These are phyloP conservation scores for Pseudovirgaria hyperparasitica DNA, from an alignment of 2,329 filamentous ascomycete species.

Conservation along the genomic window DNA sequence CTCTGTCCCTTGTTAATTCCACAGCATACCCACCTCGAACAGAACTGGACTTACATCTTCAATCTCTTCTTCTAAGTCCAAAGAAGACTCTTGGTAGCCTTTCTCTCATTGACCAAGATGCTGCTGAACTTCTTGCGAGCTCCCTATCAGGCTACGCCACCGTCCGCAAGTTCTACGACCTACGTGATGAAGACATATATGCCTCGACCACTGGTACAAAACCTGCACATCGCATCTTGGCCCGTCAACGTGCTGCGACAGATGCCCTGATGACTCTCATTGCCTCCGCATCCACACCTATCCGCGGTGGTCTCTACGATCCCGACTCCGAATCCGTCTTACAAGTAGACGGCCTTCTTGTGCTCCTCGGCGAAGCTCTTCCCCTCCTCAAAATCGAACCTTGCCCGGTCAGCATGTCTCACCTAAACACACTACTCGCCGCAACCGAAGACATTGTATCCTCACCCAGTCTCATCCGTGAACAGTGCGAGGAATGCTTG, in stretches of 20 bases:
- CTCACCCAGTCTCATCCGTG: constrained; percentile 58
- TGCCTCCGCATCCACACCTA: constrained; percentile 75
- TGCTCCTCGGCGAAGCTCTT: constrained; percentile 71
- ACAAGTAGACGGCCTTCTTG: constrained; percentile 74
- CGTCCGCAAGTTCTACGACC: constrained; percentile 76
- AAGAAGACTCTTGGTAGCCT: constrained; percentile 59
- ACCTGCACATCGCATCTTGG: constrained; percentile 38
- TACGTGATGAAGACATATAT: constrained; percentile 56
- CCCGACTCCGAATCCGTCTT: constrained; percentile 68
- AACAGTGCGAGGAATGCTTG: constrained; percentile 67
- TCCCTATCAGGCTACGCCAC: constrained; percentile 89
- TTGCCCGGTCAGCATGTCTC: constrained; percentile 50
- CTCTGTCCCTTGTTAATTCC: constrained; percentile 76
- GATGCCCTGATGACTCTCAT: constrained; percentile 71
- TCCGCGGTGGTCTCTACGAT: constrained; percentile 82
- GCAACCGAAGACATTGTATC: constrained; percentile 71
- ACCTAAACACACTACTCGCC: constrained; percentile 64
- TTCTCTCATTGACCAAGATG: constrained; percentile 63
- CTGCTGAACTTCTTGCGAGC: constrained; percentile 69
- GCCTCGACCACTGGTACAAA: constrained; percentile 21
- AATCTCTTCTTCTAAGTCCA: constrained; percentile 56
- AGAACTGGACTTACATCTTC: constrained; percentile 63
- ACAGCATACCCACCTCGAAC: constrained; percentile 59
- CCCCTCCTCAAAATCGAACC: constrained; percentile 53
- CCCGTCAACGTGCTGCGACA: constrained; percentile 57